phyloP scores from a whole-genome alignment of 352 stramenopile genomes.

The Phytophthora lateralis region DNA sequence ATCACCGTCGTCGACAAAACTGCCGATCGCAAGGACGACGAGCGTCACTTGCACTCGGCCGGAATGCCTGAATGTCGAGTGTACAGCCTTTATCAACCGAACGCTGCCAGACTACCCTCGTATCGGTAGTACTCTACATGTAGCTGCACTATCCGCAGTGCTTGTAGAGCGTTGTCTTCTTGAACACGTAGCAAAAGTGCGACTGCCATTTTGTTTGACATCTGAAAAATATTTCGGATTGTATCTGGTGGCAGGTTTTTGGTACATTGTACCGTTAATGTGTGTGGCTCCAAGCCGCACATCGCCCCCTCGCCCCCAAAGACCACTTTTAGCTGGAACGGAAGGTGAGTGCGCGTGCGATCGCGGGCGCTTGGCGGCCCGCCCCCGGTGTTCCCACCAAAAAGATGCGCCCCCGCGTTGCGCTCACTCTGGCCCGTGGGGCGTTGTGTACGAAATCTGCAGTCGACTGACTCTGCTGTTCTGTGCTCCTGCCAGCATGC shows the following conservation, averaged over 20 bases:
- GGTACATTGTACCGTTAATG: neutral
- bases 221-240: too few species aligned
- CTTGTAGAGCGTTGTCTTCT: too few species aligned
- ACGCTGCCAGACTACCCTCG: too few species aligned
- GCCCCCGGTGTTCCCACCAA: neutral
- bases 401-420: neutral
- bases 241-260: neutral
- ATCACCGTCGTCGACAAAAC: too few species aligned
- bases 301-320: conserved; percentile 8
- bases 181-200: too few species aligned
- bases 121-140: too few species aligned
- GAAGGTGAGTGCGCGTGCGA: conserved; percentile 26
- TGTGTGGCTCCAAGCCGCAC: conserved; percentile 23
- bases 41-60: too few species aligned
- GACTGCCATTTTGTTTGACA: too few species aligned
- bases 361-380: neutral
- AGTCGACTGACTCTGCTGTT: conserved; percentile 12
- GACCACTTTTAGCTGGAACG: conserved; percentile 36
- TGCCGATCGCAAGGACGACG: too few species aligned
- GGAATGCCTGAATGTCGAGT: too few species aligned
- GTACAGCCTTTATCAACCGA: too few species aligned
- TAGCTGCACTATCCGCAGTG: too few species aligned
- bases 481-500: conserved; percentile 42
- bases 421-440: neutral
- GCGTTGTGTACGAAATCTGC: neutral